Base-by-base conservation (phyloP, 108 stramenopile species). In the Licmophora abbreviata region DNA sequence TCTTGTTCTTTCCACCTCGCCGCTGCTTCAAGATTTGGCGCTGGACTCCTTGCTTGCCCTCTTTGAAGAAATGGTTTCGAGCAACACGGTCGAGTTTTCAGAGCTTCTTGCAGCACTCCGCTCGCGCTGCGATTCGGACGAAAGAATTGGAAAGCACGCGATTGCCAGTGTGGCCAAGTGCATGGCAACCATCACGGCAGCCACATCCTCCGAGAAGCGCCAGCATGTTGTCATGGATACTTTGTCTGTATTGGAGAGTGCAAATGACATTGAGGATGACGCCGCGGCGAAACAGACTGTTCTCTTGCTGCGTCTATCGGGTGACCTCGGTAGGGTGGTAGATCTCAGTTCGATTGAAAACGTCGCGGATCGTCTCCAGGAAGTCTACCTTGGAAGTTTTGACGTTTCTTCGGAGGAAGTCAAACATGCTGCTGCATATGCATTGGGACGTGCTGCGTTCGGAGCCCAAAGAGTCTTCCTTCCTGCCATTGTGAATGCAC, bases 361-460 rank as follows among this genome's bases (percentile, higher is more conserved):
- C 22, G 63, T 70, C 2, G 68, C 79, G 18, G 64, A 70, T 25
- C 76, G 62, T 17, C 61, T 83, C 21, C 54, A 79, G 49, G 51
- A 46, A 6, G 61, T 92, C 31, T 89, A 83, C 44, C 59, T 82
- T 41, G 52, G 59, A 11, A 80, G 77, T 33, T 89, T 97, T 63
- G 85, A 90, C 17, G 77, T 78, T 14, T 26, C 73, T 3, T 72
- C 74, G 23, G 96, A 99, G 47, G 96, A 99, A 35, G 59, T 78
- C 50, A 97, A 95, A 68, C 66, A 93, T 48, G 96, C 95, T 18
- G 92, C 98, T 1, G 93, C 95, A 6, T 87, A 81, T 60, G 90
- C 95, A 11, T 48, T 99, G 12, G 98, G 98, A 4, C 77, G 81
- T 40, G 77, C 93, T 21, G 64, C 92, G 20, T 88, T 92, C 12